Evolutionary conservation across 805 yeast genomes (phyloP).

Genomic region (Grigorovia transvaalensis): DNA sequence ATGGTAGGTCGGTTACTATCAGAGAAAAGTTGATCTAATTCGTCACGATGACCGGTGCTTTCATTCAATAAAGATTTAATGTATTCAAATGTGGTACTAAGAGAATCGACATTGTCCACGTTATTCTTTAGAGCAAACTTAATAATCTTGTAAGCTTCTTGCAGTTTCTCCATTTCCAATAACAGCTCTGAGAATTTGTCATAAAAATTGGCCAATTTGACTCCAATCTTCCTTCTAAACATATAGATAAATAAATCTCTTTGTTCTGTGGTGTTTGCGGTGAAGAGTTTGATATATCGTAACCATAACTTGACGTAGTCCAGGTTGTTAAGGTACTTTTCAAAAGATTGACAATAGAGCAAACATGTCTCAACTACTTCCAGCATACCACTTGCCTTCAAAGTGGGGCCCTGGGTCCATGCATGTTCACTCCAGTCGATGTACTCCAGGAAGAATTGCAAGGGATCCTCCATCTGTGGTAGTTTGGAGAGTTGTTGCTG

Average conservation of each 20-base stretch:
- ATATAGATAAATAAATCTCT: conserved; percentile 62
- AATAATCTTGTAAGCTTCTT: conserved; percentile 16
- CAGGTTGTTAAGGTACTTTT: conserved; percentile 67
- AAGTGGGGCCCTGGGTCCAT: conserved; percentile 52
- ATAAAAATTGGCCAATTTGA: conserved; percentile 53
- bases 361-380: conserved; percentile 62
- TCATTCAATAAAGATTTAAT: neutral
- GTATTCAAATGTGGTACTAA: neutral
- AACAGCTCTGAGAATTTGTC: conserved; percentile 57
- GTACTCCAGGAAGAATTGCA: conserved; percentile 61
- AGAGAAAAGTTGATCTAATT: neutral
- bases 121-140: conserved; percentile 5
- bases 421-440: conserved; percentile 56
- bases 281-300: conserved; percentile 43
- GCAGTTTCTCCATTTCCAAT: conserved; percentile 9
- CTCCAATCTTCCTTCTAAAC: conserved; percentile 63
- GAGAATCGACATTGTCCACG: neutral
- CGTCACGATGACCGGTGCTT: neutral
- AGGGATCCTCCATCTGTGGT: conserved; percentile 69
- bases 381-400: conserved; percentile 55
- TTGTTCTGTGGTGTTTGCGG: conserved; percentile 50
- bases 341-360: conserved; percentile 50
- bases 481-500: conserved; percentile 30
- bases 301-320: conserved; percentile 75
- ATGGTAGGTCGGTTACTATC: neutral